Evolutionary conservation across 163 green algal genomes (phyloP).

Genomic region (Prototheca cutis): DNA sequence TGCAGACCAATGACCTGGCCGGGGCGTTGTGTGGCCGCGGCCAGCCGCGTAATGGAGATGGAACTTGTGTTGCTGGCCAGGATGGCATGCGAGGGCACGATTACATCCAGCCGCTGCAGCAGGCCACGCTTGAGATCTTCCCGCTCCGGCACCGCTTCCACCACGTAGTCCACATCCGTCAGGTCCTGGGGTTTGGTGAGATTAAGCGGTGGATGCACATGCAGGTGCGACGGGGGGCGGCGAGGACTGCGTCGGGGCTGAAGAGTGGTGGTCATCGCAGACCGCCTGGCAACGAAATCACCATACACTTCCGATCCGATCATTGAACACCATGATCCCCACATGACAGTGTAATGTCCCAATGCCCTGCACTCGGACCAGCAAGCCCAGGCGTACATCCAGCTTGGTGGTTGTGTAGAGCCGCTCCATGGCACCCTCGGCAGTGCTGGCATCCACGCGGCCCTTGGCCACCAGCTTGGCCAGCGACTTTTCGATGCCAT

Average conservation of each 20-base stretch:
- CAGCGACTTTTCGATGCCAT: slow-evolving; percentile 29
- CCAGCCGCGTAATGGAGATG: slow-evolving; percentile 88
- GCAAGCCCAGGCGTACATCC: neutral
- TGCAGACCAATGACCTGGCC: slow-evolving; percentile 70
- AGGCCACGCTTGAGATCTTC: slow-evolving; percentile 69
- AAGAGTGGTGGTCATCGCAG: no score
- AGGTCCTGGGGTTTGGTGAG: slow-evolving; percentile 32
- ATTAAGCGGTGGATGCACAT: no score
- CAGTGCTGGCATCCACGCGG: slow-evolving; percentile 31
- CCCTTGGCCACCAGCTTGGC: slow-evolving; percentile 40
- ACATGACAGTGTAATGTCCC: no score
- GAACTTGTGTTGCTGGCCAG: slow-evolving; percentile 82
- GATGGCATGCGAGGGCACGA: slow-evolving; percentile 45
- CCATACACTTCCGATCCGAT: no score
- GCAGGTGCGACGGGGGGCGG: no score
- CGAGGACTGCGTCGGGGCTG: no score
- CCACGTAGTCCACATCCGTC: slow-evolving; percentile 60
- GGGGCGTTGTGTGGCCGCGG: slow-evolving; percentile 56
- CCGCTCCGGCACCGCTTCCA: slow-evolving; percentile 77
- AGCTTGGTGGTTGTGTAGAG: neutral
- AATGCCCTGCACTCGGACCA: neutral
- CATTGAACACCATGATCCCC: no score
- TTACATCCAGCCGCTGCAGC: slow-evolving; percentile 58
- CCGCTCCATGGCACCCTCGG: slow-evolving; percentile 15
- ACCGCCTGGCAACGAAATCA: no score